Base-by-base conservation (phyloP, 2,329 filamentous ascomycete genomes). In the Talaromyces sp. region DNA sequence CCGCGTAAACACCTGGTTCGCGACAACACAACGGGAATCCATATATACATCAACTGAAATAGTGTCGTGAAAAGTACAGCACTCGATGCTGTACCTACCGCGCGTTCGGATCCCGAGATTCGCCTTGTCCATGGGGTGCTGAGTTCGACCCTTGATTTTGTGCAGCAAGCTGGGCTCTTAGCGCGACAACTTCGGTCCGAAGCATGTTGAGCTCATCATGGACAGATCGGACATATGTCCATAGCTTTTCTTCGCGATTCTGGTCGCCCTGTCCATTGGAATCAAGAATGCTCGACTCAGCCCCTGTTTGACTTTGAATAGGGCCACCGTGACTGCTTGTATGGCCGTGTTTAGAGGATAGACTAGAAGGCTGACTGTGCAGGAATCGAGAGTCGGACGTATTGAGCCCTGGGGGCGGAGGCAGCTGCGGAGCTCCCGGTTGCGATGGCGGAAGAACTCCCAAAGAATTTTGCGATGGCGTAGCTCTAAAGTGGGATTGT, bases 141-240 rank as follows among this genome's bases (percentile, higher is more conserved):
- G 59, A 31, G 57, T 14, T 60, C 27, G 57, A 14, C 31, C 65
- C 40, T 34, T 61, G 63, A 56, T 63, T 64, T 14, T 65, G 31
- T 42, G 65, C 65, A 14, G 74, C 73, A 58, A 79, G 62, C 60
- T 79, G 78, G 27, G 74, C 72, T 60, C 75, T 73, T 27, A 81
- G 66, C 6, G 72, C 65, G 31, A 72, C 73, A 30, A 81, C 76
- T 63, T 81, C 78, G 9, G 74, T 72, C 59, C 75, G 76, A 56
- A 81, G 67, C 7, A 68, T 69, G 42, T 72, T 70, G 53, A 81
- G 61, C 63, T 79, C 73, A 8, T 78, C 73, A 56, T 80, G 76
- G 53, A 81, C 71, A 44, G 71, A 75, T 36, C 73, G 76, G 36
- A 79, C 73, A 63, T 78, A 78, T 31, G 74, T 69, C 78, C 78